Conservation (phyloP, 176 grass and related monocot genomes). For the Avena sativa region DNA sequence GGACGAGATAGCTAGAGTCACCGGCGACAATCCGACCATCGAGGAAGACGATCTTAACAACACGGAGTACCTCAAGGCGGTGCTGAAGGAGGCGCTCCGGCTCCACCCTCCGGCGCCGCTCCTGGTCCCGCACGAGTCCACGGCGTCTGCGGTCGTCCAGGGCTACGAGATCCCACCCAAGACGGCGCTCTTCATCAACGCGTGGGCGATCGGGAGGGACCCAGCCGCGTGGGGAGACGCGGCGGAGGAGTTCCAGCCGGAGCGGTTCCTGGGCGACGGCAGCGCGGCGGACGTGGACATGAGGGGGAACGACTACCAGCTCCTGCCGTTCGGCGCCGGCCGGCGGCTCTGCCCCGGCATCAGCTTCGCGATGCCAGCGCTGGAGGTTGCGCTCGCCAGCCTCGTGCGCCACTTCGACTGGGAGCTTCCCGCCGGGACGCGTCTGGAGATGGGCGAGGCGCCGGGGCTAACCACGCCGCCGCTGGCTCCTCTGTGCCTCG, state of each 20-base stretch:
- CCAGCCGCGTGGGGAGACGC: slow-evolving; percentile 48
- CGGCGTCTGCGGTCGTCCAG: slow-evolving; percentile 17
- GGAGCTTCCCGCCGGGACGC: slow-evolving; percentile 38
- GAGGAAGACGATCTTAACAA: slow-evolving; percentile 33
- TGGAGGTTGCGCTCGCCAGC: slow-evolving; percentile 51
- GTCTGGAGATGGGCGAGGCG: slow-evolving; percentile 56
- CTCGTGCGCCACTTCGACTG: slow-evolving; percentile 51
- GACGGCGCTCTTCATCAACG: slow-evolving; percentile 65
- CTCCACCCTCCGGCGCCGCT: slow-evolving; percentile 66
- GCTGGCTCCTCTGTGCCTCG: slow-evolving; percentile 44
- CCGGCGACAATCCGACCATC: slow-evolving; percentile 19
- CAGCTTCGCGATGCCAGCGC: slow-evolving; percentile 32
- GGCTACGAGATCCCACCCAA: slow-evolving; percentile 58
- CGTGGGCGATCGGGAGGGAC: slow-evolving; percentile 73
- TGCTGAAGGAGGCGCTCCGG: slow-evolving; percentile 70
- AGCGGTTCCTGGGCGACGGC: slow-evolving; percentile 48
- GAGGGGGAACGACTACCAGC: slow-evolving; percentile 48
- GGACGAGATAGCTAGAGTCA: slow-evolving; percentile 40
- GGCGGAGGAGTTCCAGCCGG: slow-evolving; percentile 69
- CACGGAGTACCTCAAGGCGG: slow-evolving; percentile 57
- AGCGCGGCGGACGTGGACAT: slow-evolving; percentile 22
- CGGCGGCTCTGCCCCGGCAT: slow-evolving; percentile 57
- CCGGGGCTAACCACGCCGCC: slow-evolving; percentile 41
- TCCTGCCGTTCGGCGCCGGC: slow-evolving; percentile 56
- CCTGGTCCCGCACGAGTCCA: slow-evolving; percentile 59